Evolutionary conservation across 257 asterid species (phyloP).

Genomic region (Salvia hispanica): DNA sequence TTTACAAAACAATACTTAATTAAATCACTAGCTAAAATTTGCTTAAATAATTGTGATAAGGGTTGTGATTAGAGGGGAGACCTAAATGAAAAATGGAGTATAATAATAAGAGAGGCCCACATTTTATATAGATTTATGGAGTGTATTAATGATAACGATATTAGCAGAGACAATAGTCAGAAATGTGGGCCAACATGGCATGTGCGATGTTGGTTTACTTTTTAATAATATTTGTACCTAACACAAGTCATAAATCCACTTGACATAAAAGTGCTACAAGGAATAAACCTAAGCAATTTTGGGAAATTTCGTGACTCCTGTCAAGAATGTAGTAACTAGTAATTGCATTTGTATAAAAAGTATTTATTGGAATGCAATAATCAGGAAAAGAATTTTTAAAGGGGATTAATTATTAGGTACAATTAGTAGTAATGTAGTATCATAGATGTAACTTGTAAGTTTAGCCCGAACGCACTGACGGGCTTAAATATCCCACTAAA

Average conservation of each 20-base stretch:
- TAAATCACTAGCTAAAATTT: slow-evolving; percentile 23
- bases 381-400: neutral
- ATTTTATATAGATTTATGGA: slow-evolving; percentile 22
- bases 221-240: slow-evolving; percentile 36
- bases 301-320: neutral
- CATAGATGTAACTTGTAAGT: too few relatives aligned
- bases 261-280: slow-evolving; percentile 8
- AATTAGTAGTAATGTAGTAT: too few relatives aligned
- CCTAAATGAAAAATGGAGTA: too few relatives aligned
- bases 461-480: too few relatives aligned
- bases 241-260: slow-evolving; percentile 27
- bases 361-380: neutral
- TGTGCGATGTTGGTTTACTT: slow-evolving; percentile 47
- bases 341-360: neutral
- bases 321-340: neutral
- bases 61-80: slow-evolving; percentile 10
- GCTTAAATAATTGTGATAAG: slow-evolving; percentile 6
- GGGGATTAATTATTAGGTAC: neutral
- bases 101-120: slow-evolving; percentile 20
- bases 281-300: neutral
- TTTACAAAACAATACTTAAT: neutral
- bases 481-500: too few relatives aligned
- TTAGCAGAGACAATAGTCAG: slow-evolving; percentile 45
- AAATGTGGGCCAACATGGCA: slow-evolving; percentile 50
- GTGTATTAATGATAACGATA: slow-evolving; percentile 40